These are phyloP conservation scores for Datura wrightii DNA, from an alignment of 257 asterid genomes.

Conservation along the genomic window DNA sequence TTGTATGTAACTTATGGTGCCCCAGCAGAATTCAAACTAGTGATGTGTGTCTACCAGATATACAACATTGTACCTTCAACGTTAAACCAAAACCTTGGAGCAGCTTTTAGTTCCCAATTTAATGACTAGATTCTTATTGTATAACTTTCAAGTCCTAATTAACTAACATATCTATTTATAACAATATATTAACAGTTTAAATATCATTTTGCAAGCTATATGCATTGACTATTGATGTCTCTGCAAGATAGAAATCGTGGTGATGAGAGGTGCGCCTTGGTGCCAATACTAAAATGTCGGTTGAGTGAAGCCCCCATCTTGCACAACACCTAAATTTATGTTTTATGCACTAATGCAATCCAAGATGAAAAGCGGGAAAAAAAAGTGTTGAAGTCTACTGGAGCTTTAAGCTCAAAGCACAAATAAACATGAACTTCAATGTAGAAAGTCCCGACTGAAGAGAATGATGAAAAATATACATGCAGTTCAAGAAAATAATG, in stretches of 20 bases:
- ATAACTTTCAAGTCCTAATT: background rate
- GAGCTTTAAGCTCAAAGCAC: background rate
- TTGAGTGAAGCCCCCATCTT: background rate
- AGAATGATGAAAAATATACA: background rate
- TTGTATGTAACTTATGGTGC: background rate
- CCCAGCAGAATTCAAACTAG: background rate
- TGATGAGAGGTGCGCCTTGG: background rate
- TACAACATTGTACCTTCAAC: background rate
- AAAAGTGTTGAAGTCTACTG: background rate
- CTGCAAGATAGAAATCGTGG: background rate
- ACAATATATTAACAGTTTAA: background rate
- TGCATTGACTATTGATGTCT: background rate
- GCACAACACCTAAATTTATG: background rate
- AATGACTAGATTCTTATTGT: background rate
- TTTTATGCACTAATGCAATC: background rate
- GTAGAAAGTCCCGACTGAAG: constrained; percentile 7
- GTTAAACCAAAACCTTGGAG: background rate
- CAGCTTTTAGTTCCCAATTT: background rate
- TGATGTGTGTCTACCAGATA: background rate
- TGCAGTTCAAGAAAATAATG: constrained; percentile 4
- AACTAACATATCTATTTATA: no score
- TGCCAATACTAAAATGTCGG: background rate
- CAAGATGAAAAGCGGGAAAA: background rate
- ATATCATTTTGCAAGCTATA: background rate
- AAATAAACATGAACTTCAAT: constrained; percentile 7